Evolutionary conservation across 2,329 filamentous ascomycete genomes (phyloP).

Genomic region (Aspergillus luchuensis): DNA sequence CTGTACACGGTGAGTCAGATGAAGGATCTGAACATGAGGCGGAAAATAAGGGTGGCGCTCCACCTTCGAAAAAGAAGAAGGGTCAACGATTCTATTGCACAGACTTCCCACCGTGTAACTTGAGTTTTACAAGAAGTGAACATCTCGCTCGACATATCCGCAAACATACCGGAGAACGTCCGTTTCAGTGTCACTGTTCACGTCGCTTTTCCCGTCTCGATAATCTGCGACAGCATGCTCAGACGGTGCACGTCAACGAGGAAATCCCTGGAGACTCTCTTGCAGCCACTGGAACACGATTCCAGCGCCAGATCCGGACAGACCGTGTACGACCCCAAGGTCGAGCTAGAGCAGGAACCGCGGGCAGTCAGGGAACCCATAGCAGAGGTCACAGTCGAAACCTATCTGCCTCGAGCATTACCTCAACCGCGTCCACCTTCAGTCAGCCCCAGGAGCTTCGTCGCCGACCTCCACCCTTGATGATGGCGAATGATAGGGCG

Average conservation of each 20-base stretch:
- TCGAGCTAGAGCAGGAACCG: constrained; percentile 75
- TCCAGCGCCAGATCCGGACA: constrained; percentile 87
- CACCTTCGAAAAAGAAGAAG: constrained; percentile 90
- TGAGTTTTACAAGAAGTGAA: constrained; percentile 95
- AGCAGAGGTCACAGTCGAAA: constrained; percentile 80
- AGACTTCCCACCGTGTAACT: constrained; percentile 86
- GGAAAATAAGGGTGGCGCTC: constrained; percentile 62
- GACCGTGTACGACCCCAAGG: constrained; percentile 77
- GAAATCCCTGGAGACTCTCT: constrained; percentile 93
- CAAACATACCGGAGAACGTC: constrained; percentile 97
- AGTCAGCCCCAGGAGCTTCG: constrained; percentile 65
- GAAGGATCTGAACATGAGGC: constrained; percentile 66
- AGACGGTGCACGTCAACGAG: constrained; percentile 96
- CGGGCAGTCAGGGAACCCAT: constrained; percentile 70
- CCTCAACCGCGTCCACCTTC: constrained; percentile 71
- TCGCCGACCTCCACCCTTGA: constrained; percentile 75
- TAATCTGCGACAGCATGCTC: constrained; percentile 93
- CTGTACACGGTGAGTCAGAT: constrained; percentile 76
- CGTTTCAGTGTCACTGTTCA: constrained; percentile 94
- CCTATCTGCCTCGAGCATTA: constrained; percentile 83
- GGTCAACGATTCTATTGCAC: constrained; percentile 95
- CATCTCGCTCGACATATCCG: constrained; percentile 93
- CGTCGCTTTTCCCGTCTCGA: constrained; percentile 91
- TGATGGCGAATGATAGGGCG: constrained; percentile 70
- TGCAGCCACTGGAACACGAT: constrained; percentile 86